Conservation (phyloP, 495 filamentous ascomycete species). For the Penicillium soppii region DNA sequence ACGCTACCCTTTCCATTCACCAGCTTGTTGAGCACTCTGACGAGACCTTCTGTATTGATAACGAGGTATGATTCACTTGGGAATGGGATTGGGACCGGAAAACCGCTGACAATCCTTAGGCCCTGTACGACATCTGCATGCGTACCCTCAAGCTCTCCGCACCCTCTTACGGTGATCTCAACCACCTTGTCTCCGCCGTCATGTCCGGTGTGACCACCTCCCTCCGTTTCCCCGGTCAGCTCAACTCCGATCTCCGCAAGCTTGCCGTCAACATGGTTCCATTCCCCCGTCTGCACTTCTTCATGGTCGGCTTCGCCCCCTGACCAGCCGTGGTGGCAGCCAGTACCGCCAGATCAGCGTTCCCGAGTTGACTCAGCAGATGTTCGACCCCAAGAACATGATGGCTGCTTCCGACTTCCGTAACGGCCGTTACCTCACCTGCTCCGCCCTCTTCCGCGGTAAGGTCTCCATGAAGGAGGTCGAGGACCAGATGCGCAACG, state of each 20-base stretch:
- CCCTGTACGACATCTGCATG: slow-evolving; percentile 99
- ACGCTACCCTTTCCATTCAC: slow-evolving; percentile 98
- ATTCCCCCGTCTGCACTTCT: slow-evolving; percentile 99
- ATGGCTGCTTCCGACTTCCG: slow-evolving; percentile 99
- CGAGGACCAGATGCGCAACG: slow-evolving; percentile 99
- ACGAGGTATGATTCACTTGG: slow-evolving; percentile 64
- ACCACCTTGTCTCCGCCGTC: slow-evolving; percentile 98
- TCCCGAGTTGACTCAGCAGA: slow-evolving; percentile 99
- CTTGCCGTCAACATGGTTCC: slow-evolving; percentile 99
- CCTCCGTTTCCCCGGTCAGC: slow-evolving; percentile 98
- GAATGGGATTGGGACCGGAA: neutral
- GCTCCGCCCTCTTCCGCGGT: slow-evolving; percentile 99
- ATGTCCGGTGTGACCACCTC: slow-evolving; percentile 99
- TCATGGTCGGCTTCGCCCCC: slow-evolving; percentile 99
- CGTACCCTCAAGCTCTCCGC: slow-evolving; percentile 97
- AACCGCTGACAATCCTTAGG: slow-evolving; percentile 46
- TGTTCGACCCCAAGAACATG: slow-evolving; percentile 99
- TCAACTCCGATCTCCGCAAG: slow-evolving; percentile 99
- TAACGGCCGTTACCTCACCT: slow-evolving; percentile 98
- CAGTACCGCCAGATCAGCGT: slow-evolving; percentile 97
- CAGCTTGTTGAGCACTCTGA: slow-evolving; percentile 99
- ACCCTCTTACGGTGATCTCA: slow-evolving; percentile 98
- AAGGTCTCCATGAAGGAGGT: slow-evolving; percentile 99
- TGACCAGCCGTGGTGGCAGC: slow-evolving; percentile 92
- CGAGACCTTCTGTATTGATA: slow-evolving; percentile 99